Evolutionary conservation across 345 rosid genomes (phyloP).

Genomic region (Syzygium oleosum): DNA sequence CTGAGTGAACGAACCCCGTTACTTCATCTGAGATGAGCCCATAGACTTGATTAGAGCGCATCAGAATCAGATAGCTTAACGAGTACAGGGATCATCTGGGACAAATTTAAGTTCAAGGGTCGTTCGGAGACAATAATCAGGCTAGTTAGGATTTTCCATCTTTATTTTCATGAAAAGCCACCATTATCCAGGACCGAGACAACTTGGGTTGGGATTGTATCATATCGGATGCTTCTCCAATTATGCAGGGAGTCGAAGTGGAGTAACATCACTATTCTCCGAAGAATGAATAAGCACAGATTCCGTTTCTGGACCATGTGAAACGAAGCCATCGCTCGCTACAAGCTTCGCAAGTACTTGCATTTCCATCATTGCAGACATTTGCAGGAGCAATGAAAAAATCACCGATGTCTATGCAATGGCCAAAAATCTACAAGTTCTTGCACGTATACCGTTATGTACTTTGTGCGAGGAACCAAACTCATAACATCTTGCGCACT

Average conservation of each 20-base stretch:
- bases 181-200: no score
- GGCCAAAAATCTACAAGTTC: no score
- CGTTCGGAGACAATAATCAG: not conserved
- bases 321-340: not conserved
- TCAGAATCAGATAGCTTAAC: not conserved
- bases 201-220: no score
- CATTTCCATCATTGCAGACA: not conserved
- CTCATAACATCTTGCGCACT: not conserved
- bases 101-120: not conserved
- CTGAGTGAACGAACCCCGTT: not conserved
- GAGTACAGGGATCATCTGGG: not conserved
- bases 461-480: not conserved
- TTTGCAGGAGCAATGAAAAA: not conserved
- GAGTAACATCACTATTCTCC: no score
- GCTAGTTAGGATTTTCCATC: not conserved
- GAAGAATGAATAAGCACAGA: no score
- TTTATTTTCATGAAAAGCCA: no score
- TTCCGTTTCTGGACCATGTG: no score
- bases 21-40: not conserved
- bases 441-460: no score
- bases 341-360: not conserved
- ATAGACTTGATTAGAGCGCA: not conserved
- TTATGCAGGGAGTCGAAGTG: no score
- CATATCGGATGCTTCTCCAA: no score
- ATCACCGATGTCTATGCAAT: not conserved